Conservation (phyloP, 441 rosid genomes). For the Aquilaria agallochum region DNA sequence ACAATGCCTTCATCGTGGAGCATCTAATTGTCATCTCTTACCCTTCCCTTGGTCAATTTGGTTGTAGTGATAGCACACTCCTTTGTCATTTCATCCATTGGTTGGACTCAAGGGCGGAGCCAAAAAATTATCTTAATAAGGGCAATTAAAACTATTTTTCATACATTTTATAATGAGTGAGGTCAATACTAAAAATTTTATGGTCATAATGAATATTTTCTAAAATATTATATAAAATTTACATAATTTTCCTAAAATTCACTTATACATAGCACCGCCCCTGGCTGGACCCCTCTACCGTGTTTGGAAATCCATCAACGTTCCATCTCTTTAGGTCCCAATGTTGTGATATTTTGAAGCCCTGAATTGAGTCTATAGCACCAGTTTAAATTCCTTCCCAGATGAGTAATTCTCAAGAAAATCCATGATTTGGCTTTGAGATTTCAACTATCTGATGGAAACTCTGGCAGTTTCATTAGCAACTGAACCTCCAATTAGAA, state of each 20-base stretch:
- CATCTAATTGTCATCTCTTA: slow-evolving; percentile 27
- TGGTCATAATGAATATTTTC: no score
- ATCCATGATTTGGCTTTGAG: slow-evolving; percentile 54
- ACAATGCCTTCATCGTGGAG: no score
- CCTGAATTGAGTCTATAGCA: slow-evolving; percentile 45
- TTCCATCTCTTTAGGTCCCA: slow-evolving; percentile 29
- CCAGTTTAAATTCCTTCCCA: slow-evolving; percentile 44
- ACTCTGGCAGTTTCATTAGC: not conserved
- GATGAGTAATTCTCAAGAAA: slow-evolving; percentile 68
- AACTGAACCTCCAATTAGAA: no score
- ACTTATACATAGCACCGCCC: no score
- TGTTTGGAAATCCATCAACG: slow-evolving; percentile 34
- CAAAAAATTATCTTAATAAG: no score
- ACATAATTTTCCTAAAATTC: no score
- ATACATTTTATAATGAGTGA: no score
- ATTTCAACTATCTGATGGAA: slow-evolving; percentile 43
- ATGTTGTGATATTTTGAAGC: slow-evolving; percentile 29
- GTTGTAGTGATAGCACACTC: slow-evolving; percentile 19
- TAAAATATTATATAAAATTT: no score
- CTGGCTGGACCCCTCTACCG: slow-evolving; percentile 37
- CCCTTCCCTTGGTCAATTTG: slow-evolving; percentile 16
- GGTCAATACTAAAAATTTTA: no score
- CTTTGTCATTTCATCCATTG: slow-evolving; percentile 25
- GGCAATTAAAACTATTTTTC: no score
- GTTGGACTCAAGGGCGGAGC: no score